A percentile compares a stretch with the other conserved stretches of the same genome.
These are phyloP conservation scores for Lodderomyces parapsilosis DNA, from an alignment of 1,139 yeast genomes.

Conservation along the genomic window DNA sequence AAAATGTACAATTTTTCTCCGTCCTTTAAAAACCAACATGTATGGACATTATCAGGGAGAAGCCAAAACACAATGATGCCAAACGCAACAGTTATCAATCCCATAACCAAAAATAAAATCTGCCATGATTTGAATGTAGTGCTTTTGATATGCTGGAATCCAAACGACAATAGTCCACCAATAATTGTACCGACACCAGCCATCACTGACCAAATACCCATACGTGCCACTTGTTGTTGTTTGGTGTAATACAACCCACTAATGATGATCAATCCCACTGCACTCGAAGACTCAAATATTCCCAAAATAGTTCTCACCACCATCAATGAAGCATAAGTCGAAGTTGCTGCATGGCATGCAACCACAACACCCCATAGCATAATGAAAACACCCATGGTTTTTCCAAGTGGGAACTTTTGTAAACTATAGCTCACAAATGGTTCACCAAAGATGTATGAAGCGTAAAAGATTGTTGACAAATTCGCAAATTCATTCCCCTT, in stretches of 20 bases:
- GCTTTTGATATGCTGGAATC: slow-evolving; percentile 37
- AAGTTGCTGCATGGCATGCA: slow-evolving; percentile 32
- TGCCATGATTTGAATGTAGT: slow-evolving; percentile 34
- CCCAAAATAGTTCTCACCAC: slow-evolving; percentile 42
- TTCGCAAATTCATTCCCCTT: slow-evolving; percentile 40
- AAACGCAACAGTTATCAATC: slow-evolving; percentile 31
- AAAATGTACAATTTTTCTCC: slow-evolving; percentile 30
- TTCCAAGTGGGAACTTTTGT: slow-evolving; percentile 40
- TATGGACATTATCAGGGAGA: slow-evolving; percentile 34
- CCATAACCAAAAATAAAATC: slow-evolving; percentile 38
- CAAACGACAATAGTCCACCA: slow-evolving; percentile 42
- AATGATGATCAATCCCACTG: slow-evolving; percentile 42
- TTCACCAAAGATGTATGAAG: slow-evolving; percentile 48
- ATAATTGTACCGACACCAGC: slow-evolving; percentile 41
- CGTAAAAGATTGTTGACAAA: slow-evolving; percentile 43
- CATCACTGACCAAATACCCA: slow-evolving; percentile 39
- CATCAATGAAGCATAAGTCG: slow-evolving; percentile 40
- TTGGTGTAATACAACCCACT: slow-evolving; percentile 45
- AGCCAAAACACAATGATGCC: slow-evolving; percentile 27
- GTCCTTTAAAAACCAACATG: slow-evolving; percentile 27
- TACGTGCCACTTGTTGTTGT: slow-evolving; percentile 35
- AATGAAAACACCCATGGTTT: slow-evolving; percentile 35
- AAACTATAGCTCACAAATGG: slow-evolving; percentile 39
- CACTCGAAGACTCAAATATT: slow-evolving; percentile 41
- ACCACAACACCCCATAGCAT: slow-evolving; percentile 44